phyloP scores from a whole-genome alignment of 352 stramenopile genomes.

The Globisporangium carolinianum region DNA sequence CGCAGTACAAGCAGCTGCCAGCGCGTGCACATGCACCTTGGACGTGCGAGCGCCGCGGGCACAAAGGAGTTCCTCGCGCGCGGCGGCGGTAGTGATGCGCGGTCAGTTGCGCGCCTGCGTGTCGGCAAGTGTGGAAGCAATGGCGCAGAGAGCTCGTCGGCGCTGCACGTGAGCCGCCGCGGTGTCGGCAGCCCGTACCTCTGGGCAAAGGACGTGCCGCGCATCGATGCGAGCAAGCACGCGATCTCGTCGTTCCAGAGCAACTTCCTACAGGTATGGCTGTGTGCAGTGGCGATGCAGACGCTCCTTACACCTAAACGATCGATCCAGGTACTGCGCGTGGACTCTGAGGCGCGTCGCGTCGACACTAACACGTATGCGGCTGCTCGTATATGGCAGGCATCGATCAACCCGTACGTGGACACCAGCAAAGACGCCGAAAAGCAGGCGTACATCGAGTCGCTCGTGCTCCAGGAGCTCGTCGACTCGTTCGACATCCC shows the following conservation, averaged over 20 bases:
- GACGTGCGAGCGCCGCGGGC: conserved; percentile 30
- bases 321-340: background rate
- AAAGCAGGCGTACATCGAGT: conserved; percentile 68
- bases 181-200: conserved; percentile 56
- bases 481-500: conserved; percentile 54
- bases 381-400: conserved; percentile 9
- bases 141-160: conserved; percentile 11
- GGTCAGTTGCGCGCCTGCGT: conserved; percentile 21
- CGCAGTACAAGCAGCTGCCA: conserved; percentile 4
- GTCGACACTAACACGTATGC: too few relatives aligned
- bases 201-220: conserved; percentile 67
- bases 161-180: conserved; percentile 20
- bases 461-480: conserved; percentile 55
- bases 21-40: conserved; percentile 33
- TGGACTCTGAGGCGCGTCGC: too few relatives aligned
- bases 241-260: conserved; percentile 28
- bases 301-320: background rate
- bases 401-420: conserved; percentile 41
- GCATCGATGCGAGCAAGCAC: conserved; percentile 47
- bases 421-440: conserved; percentile 16
- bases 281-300: too few relatives aligned
- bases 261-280: conserved; percentile 52
- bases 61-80: conserved; percentile 41
- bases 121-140: conserved; percentile 19
- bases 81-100: conserved; percentile 10